Evolutionary conservation across 345 rosid genomes (phyloP).

Genomic region (Ricinus communis): DNA sequence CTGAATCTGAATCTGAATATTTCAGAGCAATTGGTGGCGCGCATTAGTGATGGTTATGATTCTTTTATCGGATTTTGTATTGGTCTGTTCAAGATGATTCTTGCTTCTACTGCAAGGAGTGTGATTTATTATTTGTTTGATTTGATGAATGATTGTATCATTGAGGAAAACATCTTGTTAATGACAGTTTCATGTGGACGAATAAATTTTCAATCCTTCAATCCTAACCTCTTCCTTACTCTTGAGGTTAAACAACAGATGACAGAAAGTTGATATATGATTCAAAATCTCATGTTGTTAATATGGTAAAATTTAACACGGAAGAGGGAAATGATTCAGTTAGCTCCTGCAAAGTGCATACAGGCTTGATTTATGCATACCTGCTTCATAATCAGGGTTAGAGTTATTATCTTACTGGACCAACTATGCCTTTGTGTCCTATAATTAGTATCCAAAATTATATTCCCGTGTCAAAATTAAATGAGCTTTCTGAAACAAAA

Average conservation of each 20-base stretch:
- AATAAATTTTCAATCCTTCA: neutral
- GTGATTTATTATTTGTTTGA: constrained; percentile 11
- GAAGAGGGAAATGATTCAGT: neutral
- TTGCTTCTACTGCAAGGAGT: neutral
- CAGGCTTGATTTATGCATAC: too few species aligned
- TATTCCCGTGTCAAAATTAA: too few species aligned
- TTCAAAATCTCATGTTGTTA: too few species aligned
- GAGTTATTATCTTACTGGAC: too few species aligned
- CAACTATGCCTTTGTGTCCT: too few species aligned
- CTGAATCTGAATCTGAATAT: constrained; percentile 22
- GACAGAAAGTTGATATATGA: too few species aligned
- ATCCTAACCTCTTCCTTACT: neutral
- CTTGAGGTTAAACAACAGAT: neutral
- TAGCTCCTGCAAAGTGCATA: too few species aligned
- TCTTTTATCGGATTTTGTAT: neutral
- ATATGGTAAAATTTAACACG: neutral
- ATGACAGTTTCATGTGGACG: neutral
- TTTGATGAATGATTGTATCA: constrained; percentile 14
- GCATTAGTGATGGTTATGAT: constrained; percentile 9
- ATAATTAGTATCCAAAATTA: too few species aligned
- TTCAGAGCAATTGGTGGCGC: constrained; percentile 12
- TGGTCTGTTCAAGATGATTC: constrained; percentile 8
- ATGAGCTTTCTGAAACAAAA: too few species aligned
- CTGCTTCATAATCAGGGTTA: too few species aligned
- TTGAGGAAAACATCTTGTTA: neutral